A percentile compares a stretch with the other conserved stretches of the same genome.
Evolutionary conservation across 228 moss, liverwort and hornwort genomes (phyloP).

Genomic region (Sphagnum magellanicum): DNA sequence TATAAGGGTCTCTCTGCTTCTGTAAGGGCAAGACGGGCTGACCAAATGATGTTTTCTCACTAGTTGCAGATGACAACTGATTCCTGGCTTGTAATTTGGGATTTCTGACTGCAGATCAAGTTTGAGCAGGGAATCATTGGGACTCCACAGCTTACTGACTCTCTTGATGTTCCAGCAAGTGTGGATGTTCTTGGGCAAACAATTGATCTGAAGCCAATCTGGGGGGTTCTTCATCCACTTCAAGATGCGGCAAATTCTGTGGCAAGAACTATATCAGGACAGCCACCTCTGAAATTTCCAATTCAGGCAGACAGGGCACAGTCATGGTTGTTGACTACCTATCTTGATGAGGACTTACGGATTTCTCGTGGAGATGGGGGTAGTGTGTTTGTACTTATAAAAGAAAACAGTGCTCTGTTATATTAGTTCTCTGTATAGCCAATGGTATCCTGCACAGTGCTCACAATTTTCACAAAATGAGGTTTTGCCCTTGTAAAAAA

Average conservation of each 20-base stretch:
- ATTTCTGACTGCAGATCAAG: constrained; percentile 49
- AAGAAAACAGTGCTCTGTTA: constrained; percentile 65
- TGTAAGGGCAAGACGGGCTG: no score
- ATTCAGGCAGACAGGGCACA: constrained; percentile 69
- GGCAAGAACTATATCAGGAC: constrained; percentile 73
- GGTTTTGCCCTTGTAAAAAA: no score
- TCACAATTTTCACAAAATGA: no score
- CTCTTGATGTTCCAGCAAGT: constrained; percentile 55
- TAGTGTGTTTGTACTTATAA: constrained; percentile 75
- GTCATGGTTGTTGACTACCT: constrained; percentile 96
- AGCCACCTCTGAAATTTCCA: constrained; percentile 77
- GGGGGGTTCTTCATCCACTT: constrained; percentile 62
- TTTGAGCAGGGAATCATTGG: constrained; percentile 85
- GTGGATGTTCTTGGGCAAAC: constrained; percentile 73
- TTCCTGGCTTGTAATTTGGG: neutral
- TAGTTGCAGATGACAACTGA: neutral
- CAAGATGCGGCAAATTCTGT: constrained; percentile 62
- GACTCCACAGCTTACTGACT: constrained; percentile 69
- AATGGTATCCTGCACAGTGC: no score
- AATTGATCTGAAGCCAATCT: constrained; percentile 58
- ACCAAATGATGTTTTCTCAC: no score
- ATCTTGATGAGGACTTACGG: constrained; percentile 83
- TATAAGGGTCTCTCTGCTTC: no score
- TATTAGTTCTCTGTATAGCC: constrained; percentile 15
- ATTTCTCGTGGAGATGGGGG: constrained; percentile 92